These are phyloP conservation scores for Endotrypanum monterogeii DNA, from an alignment of 208 protist genomes.

Conservation along the genomic window DNA sequence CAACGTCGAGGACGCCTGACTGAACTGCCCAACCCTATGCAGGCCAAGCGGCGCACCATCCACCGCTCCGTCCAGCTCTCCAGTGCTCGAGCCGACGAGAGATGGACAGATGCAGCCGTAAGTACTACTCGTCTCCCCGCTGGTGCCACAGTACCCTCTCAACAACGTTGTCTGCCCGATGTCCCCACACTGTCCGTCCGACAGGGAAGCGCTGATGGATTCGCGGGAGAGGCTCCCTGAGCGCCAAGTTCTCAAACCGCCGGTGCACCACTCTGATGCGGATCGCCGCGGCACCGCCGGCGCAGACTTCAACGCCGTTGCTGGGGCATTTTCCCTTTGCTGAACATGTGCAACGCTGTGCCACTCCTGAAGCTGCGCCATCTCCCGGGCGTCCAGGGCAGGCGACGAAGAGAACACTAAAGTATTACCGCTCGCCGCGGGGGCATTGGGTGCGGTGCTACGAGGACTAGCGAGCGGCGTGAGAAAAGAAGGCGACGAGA, in stretches of 20 bases:
- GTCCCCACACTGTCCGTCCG: constrained; percentile 7
- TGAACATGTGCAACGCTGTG: constrained; percentile 1
- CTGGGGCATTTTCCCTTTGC: neutral
- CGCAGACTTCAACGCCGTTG: neutral
- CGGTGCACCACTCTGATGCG: neutral
- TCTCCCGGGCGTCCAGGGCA: constrained; percentile 17
- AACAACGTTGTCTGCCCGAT: constrained; percentile 15
- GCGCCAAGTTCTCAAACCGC: constrained; percentile 5
- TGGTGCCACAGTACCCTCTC: neutral
- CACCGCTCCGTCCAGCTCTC: neutral
- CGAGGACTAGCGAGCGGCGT: constrained; percentile 16
- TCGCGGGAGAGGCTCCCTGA: constrained; percentile 26
- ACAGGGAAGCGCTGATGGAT: constrained; percentile 6
- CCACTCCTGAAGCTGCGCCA: constrained; percentile 29
- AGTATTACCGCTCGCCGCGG: neutral
- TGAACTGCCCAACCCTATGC: neutral
- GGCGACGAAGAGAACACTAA: neutral
- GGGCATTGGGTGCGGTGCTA: neutral
- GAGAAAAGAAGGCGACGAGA: constrained; percentile 23
- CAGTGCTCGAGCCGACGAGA: neutral
- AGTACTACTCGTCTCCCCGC: no score
- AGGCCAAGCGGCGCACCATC: neutral
- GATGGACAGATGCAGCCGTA: neutral
- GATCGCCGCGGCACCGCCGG: neutral
- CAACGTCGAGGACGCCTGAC: neutral